phyloP scores from a whole-genome alignment of 129 eudicot species.

The Escallonia rubra region DNA sequence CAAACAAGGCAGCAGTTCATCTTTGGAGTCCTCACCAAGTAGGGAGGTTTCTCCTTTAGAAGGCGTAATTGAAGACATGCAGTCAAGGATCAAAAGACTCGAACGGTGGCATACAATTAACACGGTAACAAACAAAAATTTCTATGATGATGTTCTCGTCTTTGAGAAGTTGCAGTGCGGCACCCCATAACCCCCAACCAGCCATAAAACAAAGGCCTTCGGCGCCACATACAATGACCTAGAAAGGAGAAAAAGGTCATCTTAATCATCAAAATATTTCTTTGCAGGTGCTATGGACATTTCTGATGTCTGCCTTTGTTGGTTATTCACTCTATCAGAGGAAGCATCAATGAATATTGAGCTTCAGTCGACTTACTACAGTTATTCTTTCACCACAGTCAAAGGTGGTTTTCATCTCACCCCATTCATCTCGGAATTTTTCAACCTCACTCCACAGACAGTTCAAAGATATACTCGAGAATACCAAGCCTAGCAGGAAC shows the following conservation, averaged over 20 bases:
- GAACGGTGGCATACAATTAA: slow-evolving; percentile 91
- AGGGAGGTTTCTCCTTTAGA: slow-evolving; percentile 72
- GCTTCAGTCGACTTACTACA: slow-evolving; percentile 6
- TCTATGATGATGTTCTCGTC: not conserved
- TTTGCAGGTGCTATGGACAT: slow-evolving; percentile 89
- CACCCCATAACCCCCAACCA: too few species aligned
- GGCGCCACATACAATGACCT: too few species aligned
- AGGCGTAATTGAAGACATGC: slow-evolving; percentile 82
- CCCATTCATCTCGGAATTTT: too few species aligned
- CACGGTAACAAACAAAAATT: slow-evolving; percentile 40
- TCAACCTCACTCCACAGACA: not conserved
- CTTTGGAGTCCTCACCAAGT: slow-evolving; percentile 85
- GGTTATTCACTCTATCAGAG: slow-evolving; percentile 92
- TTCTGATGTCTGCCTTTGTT: slow-evolving; percentile 84
- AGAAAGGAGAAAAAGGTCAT: not conserved
- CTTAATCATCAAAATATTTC: not conserved
- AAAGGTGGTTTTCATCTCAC: too few species aligned
- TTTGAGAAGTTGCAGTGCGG: too few species aligned
- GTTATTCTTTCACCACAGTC: not conserved
- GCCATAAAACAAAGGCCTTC: too few species aligned
- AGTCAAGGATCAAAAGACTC: slow-evolving; percentile 79
- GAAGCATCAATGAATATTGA: slow-evolving; percentile 43
- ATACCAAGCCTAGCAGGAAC: not conserved
- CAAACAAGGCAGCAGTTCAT: slow-evolving; percentile 72
- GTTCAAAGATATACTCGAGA: not conserved